A percentile compares a stretch with the other conserved stretches of the same genome.
phyloP scores from a whole-genome alignment of 2,329 filamentous ascomycete species.

The Dryadomyces quercivorus region DNA sequence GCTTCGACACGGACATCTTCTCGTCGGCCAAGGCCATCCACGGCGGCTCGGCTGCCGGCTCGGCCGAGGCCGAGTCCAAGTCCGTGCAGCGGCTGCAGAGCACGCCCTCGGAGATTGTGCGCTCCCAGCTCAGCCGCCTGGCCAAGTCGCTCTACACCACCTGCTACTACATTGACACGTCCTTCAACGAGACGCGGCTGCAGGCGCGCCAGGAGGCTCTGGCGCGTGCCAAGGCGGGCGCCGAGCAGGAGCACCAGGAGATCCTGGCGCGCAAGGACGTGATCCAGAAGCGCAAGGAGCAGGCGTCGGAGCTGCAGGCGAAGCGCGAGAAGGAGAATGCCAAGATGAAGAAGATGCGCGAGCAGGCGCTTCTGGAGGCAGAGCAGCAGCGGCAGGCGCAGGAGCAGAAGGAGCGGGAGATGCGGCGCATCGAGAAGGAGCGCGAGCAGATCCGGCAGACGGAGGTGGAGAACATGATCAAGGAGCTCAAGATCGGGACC shows the following conservation, averaged over 20 bases:
- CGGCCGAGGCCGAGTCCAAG: conserved; percentile 72
- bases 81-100: conserved; percentile 92
- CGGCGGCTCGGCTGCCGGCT: conserved; percentile 71
- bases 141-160: conserved; percentile 86
- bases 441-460: conserved; percentile 82
- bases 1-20: conserved; percentile 97
- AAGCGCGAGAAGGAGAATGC: conserved; percentile 89
- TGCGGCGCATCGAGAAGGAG: conserved; percentile 74
- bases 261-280: conserved; percentile 76
- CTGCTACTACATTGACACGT: conserved; percentile 89
- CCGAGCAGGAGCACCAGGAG: conserved; percentile 83
- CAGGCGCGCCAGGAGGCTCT: conserved; percentile 71
- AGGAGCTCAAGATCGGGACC: conserved; percentile 79
- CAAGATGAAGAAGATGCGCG: conserved; percentile 71
- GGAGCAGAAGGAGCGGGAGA: conserved; percentile 84
- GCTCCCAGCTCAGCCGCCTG: conserved; percentile 83
- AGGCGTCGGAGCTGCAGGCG: conserved; percentile 77
- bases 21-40: conserved; percentile 90
- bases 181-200: conserved; percentile 70
- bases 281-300: conserved; percentile 95
- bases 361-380: conserved; percentile 79
- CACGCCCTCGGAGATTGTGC: conserved; percentile 94
- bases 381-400: conserved; percentile 82
- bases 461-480: conserved; percentile 85
- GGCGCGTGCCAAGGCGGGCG: conserved; percentile 70